phyloP scores from a whole-genome alignment of 108 stramenopile genomes.

The Nitzschia putrida region DNA sequence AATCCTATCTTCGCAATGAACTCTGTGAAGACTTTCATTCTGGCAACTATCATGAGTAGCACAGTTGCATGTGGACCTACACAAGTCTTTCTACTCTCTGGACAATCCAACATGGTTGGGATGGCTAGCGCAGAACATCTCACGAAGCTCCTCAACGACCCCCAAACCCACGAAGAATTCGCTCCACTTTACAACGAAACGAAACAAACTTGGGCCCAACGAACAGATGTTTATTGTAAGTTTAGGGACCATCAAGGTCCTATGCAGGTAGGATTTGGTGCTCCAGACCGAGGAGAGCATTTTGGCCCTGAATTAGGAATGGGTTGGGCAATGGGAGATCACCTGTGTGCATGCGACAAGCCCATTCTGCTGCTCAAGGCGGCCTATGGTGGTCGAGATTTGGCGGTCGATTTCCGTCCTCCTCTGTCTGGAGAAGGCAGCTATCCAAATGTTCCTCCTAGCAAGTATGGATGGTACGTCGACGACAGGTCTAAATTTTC shows the following conservation, averaged over 20 bases:
- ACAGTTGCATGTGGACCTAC: neutral
- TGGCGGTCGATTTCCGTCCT: slow-evolving; percentile 47
- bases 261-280: slow-evolving; percentile 28
- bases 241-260: neutral
- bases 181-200: slow-evolving; percentile 10
- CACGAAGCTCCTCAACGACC: slow-evolving; percentile 22
- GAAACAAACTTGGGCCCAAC: slow-evolving; percentile 2
- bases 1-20: neutral
- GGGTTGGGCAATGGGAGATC: slow-evolving; percentile 38
- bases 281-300: neutral
- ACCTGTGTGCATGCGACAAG: slow-evolving; percentile 12
- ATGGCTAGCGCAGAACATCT: slow-evolving; percentile 23
- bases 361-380: slow-evolving; percentile 40
- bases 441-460: slow-evolving; percentile 9
- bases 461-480: slow-evolving; percentile 14
- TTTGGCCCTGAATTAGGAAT: slow-evolving; percentile 49
- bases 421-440: slow-evolving; percentile 27
- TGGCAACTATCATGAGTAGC: neutral
- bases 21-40: too few species aligned
- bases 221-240: slow-evolving; percentile 12
- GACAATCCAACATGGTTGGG: slow-evolving; percentile 54
- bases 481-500: neutral
- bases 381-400: slow-evolving; percentile 48
- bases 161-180: slow-evolving; percentile 14
- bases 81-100: slow-evolving; percentile 41